Conservation (phyloP, 2,329 filamentous ascomycete genomes). For the Tricladium varicosporioides region DNA sequence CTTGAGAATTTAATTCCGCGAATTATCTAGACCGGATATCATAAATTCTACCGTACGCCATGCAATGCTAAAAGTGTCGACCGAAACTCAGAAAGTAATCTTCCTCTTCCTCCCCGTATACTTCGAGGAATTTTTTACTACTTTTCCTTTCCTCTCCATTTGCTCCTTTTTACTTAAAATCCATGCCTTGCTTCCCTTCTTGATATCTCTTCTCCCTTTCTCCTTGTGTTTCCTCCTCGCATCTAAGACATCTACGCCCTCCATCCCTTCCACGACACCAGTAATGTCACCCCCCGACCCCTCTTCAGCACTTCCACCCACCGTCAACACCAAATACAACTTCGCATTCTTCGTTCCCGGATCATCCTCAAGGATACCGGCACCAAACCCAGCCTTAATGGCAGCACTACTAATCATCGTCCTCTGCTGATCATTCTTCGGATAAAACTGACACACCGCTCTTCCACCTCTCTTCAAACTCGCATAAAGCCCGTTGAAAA, state of each 20-base stretch:
- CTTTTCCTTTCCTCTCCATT: conserved; percentile 91
- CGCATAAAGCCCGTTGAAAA: conserved; percentile 92
- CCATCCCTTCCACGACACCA: conserved; percentile 84
- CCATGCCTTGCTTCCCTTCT: conserved; percentile 84
- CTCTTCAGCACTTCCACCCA: conserved; percentile 59
- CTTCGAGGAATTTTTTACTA: conserved; percentile 88
- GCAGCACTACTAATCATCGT: conserved; percentile 90
- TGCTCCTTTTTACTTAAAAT: conserved; percentile 86
- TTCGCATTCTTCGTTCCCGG: conserved; percentile 95
- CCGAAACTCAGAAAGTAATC: conserved; percentile 61
- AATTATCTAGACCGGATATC: conserved; percentile 10
- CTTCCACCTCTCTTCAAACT: conserved; percentile 78
- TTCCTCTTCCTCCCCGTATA: conserved; percentile 90
- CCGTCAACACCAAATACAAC: conserved; percentile 91
- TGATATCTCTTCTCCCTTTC: conserved; percentile 49
- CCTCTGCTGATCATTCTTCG: conserved; percentile 89
- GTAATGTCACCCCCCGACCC: conserved; percentile 76
- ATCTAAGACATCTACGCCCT: conserved; percentile 71
- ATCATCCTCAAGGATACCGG: conserved; percentile 92
- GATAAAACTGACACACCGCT: conserved; percentile 97
- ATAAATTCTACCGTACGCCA: conserved; percentile 26
- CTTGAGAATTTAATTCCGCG: too few relatives aligned
- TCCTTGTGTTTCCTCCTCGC: conserved; percentile 44
- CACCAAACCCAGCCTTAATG: conserved; percentile 91
- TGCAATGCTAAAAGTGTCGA: conserved; percentile 20